Conservation (phyloP, 768 basidiomycete species). For the Trichaptum fuscoviolaceum region DNA sequence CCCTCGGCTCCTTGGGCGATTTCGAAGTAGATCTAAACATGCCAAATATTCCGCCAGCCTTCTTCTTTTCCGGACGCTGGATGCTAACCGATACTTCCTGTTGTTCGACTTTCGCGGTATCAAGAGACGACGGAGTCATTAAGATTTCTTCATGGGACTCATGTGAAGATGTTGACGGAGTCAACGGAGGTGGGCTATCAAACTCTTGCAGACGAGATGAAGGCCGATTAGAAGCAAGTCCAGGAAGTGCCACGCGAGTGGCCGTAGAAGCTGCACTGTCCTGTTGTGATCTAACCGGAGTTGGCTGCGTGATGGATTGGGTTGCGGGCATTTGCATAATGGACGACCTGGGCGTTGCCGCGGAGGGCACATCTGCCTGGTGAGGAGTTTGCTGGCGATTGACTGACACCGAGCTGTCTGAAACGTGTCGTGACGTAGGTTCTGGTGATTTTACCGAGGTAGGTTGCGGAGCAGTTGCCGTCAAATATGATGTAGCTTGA, state of each 20-base stretch:
- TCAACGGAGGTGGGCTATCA: conserved; percentile 17
- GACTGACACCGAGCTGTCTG: background rate
- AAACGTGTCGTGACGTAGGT: background rate
- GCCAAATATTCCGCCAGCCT: conserved; percentile 35
- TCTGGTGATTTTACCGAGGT: background rate
- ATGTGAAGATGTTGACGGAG: conserved; percentile 35
- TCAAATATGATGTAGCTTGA: background rate
- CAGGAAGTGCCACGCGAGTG: conserved; percentile 25
- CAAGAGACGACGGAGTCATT: conserved; percentile 62
- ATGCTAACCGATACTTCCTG: conserved; percentile 29
- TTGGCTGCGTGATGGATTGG: background rate
- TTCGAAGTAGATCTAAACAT: conserved; percentile 25
- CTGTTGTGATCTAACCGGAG: background rate
- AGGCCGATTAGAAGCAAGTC: conserved; percentile 26
- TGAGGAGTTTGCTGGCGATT: background rate
- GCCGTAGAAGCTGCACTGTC: background rate
- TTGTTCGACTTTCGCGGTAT: conserved; percentile 21
- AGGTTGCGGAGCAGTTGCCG: background rate
- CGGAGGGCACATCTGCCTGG: background rate
- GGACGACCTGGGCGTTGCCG: background rate
- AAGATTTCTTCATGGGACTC: conserved; percentile 45
- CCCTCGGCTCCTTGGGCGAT: conserved; percentile 12
- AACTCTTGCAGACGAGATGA: conserved; percentile 18
- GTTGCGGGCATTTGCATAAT: background rate
- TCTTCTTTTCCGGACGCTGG: conserved; percentile 27